Base-by-base conservation (phyloP, 2,329 filamentous ascomycete genomes). In the Didymella pinodella region DNA sequence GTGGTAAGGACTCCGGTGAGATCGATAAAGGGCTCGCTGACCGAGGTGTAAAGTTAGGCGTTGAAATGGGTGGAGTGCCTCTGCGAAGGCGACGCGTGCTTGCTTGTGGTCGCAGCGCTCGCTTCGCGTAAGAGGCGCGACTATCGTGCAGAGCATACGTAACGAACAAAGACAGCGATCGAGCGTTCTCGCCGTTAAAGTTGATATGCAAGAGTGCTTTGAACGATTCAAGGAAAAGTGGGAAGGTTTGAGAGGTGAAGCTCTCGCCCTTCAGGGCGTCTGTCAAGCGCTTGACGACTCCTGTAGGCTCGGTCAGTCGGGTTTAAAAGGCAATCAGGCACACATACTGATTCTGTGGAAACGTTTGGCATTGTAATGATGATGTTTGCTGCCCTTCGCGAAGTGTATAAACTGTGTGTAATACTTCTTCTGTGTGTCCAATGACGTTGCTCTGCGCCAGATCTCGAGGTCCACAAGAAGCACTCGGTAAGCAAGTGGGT, bases 321-420 rank as follows among this genome's bases (percentile, higher is more conserved):
- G 36, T 26, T 46, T 32, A 26, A 34, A 43, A 29, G 3, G 5
- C 46, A 29, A 16, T 14, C 11, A 31, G 16, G 22, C 34, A 46
- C 45, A 78, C 90, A 83, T 85, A 93, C 94, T 88, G 91, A 99
- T 99, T 67, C 93, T 86, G 59, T 91, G 87, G 60, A 99, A 80
- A 46, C 95, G 87, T 71, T 92, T 90, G 51, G 90, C 88, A 75
- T 99, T 99, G 78, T 98, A 98, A 59, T 92, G 89, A 72, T 93
- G 91, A 71, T 96, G 90, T 73, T 95, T 93, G 83, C 94, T 97
- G 69, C 89, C 89, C n/a, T 90, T 86, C 1, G 91, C 90, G 78
- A 99, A 97, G 0, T 89, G 90, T 61, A 90, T 83, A 70, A 98
- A 98, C 73, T 99, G 95, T 61, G 89, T 88, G 78, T 97, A 98